Conservation (phyloP, 2,329 filamentous ascomycete genomes). For the Coniochaeta sp. region DNA sequence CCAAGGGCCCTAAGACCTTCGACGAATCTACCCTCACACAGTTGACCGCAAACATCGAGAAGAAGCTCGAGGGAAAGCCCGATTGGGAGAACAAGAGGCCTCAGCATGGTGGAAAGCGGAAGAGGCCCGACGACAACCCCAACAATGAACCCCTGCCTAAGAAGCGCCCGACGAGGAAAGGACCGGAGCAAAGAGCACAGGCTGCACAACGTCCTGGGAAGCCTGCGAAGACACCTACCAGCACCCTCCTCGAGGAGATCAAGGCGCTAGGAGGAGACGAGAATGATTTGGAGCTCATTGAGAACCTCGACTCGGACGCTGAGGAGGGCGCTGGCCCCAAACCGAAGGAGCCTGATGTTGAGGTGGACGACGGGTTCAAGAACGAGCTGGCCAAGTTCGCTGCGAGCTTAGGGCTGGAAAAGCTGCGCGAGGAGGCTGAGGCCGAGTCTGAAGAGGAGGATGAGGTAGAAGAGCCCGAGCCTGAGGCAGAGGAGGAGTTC, state of each 20-base stretch:
- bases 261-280: constrained; percentile 59
- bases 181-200: constrained; percentile 17
- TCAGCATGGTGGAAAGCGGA: constrained; percentile 31
- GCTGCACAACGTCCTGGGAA: constrained; percentile 12
- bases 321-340: constrained; percentile 28
- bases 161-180: constrained; percentile 19
- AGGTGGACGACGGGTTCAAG: constrained; percentile 25
- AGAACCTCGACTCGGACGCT: constrained; percentile 43
- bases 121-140: constrained; percentile 25
- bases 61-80: constrained; percentile 33
- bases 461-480: constrained; percentile 21
- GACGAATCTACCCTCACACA: constrained; percentile 43
- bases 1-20: constrained; percentile 24
- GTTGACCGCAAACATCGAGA: constrained; percentile 51
- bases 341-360: constrained; percentile 14
- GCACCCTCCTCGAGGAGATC: constrained; percentile 52
- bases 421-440: constrained; percentile 30
- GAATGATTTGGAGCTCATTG: constrained; percentile 55
- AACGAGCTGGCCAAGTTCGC: constrained; percentile 47
- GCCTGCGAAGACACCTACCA: constrained; percentile 9
- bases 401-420: constrained; percentile 40
- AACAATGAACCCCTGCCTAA: constrained; percentile 12
- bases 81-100: constrained; percentile 20
- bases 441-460: constrained; percentile 27
- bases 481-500: constrained; percentile 17